Conservation (phyloP, 2,329 filamentous ascomycete species). For the Penicillium palitans region DNA sequence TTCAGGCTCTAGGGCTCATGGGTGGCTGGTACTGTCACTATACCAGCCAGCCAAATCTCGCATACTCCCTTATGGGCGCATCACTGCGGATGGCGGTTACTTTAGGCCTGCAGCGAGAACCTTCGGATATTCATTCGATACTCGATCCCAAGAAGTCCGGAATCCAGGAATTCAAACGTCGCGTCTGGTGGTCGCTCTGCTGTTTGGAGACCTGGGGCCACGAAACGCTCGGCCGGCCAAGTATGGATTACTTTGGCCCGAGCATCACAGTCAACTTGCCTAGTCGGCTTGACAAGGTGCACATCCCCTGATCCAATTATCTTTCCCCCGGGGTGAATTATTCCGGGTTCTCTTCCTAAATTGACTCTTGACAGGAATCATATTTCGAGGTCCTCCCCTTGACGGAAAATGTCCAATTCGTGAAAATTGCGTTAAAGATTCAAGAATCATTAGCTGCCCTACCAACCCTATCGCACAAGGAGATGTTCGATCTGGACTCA, state of each 20-base stretch:
- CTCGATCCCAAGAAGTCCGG: conserved; percentile 46
- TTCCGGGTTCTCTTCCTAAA: conserved; percentile 15
- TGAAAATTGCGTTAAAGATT: conserved; percentile 71
- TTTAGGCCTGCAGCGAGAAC: conserved; percentile 67
- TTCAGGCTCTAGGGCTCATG: conserved; percentile 68
- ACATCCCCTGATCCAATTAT: neutral
- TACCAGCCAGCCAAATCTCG: conserved; percentile 72
- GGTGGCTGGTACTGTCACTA: conserved; percentile 75
- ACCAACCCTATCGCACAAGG: conserved; percentile 61
- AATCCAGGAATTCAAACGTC: conserved; percentile 58
- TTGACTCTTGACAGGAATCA: conserved; percentile 42
- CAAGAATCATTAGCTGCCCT: conserved; percentile 70
- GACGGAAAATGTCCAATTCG: conserved; percentile 73
- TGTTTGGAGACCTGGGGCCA: conserved; percentile 71
- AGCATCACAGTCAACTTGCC: conserved; percentile 64
- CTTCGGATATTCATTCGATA: conserved; percentile 33
- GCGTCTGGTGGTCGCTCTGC: conserved; percentile 72
- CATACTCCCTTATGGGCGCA: conserved; percentile 69
- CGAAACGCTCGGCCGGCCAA: conserved; percentile 67
- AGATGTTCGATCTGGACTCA: conserved; percentile 63
- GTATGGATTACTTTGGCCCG: conserved; percentile 64
- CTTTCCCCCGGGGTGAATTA: no score
- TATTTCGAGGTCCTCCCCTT: conserved; percentile 65
- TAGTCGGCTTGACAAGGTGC: conserved; percentile 44
- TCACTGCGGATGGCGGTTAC: conserved; percentile 70